Base-by-base conservation (phyloP, 1,284 basidiomycete genomes). In the Naganishia sp. region DNA sequence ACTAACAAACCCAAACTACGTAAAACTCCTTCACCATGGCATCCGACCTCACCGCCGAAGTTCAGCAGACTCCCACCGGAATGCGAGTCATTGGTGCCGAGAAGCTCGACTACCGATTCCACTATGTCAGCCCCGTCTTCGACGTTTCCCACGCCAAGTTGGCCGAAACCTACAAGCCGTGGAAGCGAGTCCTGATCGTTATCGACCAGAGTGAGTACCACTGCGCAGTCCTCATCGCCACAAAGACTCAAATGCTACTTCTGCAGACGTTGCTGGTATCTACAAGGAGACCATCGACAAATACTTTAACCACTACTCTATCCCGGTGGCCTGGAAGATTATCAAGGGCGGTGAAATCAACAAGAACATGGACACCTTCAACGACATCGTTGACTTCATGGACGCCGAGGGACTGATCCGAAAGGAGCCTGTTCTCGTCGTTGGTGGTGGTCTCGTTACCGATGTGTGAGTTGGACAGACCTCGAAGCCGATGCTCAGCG, bases 331-430 rank as follows among this genome's bases (percentile, higher is more conserved):
- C 21, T 75, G 81, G 70, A 79, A 81, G 73, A 71, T 80, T 65
- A 77, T 82, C 76, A 80, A 81, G 62, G 80, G 80, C 21, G 81
- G 81, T 65, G 81, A 82, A 75, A 71, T 81, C 23, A 73, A 82
- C 77, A 82, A 82, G 77, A 80, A 72, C 70, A 79, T 81, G 79
- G 73, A 74, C 70, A 66, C 64, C 50, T 66, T 66, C 46, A 58
- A 80, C 55, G 76, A 77, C 54, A 76, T 82, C 63, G 79, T 81
- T 50, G 80, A 81, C 63, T 80, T 80, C 50, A 81, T 82, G 77
- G 79, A 81, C 72, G 69, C 72, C 18, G 81, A 81, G 71, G 81
- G 81, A 63, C 76, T 77, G 39, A 79, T 82, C 72, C 77, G 81
- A 69, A 81, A 81, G 70, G 81, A 82, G 73, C 81, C 81, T 47